These are phyloP conservation scores for Pilasporangium apinafurcum DNA, from an alignment of 352 stramenopile genomes.

Conservation along the genomic window DNA sequence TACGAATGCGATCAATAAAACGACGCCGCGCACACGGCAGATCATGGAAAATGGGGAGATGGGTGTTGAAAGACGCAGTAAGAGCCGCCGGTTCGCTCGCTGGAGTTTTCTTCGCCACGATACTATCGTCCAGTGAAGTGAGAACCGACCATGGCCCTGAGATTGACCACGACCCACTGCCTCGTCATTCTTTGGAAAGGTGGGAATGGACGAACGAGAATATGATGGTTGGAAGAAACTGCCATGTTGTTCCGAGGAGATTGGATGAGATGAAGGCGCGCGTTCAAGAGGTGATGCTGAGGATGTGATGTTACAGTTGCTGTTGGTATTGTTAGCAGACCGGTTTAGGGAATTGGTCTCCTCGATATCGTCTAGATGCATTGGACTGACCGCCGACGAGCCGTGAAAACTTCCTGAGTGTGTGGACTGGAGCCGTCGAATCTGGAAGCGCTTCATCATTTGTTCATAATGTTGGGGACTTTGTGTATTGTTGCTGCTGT, in stretches of 20 bases:
- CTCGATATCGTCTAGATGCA: background rate
- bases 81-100: background rate
- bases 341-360: background rate
- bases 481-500: too few relatives aligned
- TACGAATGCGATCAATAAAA: slow-evolving; percentile 16
- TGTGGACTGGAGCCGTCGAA: slow-evolving; percentile 26
- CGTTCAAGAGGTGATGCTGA: background rate
- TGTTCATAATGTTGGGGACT: slow-evolving; percentile 32
- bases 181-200: too few relatives aligned
- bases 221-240: too few relatives aligned
- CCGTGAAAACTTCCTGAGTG: too few relatives aligned
- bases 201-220: too few relatives aligned
- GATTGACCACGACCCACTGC: too few relatives aligned
- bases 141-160: slow-evolving; percentile 4
- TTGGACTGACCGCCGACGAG: background rate
- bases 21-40: slow-evolving; percentile 12
- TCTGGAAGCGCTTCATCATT: slow-evolving; percentile 49
- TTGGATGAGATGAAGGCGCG: background rate
- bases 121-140: background rate
- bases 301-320: background rate
- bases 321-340: background rate
- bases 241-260: too few relatives aligned
- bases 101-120: background rate
- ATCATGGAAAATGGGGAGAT: slow-evolving; percentile 27
- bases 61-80: slow-evolving; percentile 1